phyloP scores from a whole-genome alignment of 805 yeast species.

The Vanderwaltozyma tropicalis region DNA sequence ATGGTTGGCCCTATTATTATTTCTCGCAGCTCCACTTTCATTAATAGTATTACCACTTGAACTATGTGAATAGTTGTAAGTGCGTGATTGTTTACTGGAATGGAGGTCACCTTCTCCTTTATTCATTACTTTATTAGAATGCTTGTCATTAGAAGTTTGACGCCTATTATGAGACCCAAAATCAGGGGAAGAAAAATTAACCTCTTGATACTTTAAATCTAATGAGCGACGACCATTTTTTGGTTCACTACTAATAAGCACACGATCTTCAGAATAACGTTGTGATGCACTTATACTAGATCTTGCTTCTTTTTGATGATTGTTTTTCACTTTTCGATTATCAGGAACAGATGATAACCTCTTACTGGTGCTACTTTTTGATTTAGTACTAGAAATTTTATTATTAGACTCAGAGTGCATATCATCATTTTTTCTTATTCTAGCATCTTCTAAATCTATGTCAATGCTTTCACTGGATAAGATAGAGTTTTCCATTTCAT shows the following conservation, averaged over 20 bases:
- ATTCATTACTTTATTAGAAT: neutral
- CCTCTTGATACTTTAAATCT: slow-evolving; percentile 20
- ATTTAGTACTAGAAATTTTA: neutral
- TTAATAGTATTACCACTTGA: neutral
- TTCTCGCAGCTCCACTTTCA: neutral
- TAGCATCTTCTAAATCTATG: slow-evolving; percentile 14
- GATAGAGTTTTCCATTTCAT: slow-evolving; percentile 2
- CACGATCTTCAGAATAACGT: neutral
- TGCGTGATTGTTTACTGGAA: neutral
- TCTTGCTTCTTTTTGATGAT: neutral
- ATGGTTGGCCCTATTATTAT: slow-evolving; percentile 3
- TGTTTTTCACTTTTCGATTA: neutral
- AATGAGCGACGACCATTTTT: slow-evolving; percentile 9
- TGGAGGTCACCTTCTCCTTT: neutral
- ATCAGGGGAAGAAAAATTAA: slow-evolving; percentile 8
- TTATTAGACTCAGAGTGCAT: neutral
- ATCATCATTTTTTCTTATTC: neutral
- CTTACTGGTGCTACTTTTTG: neutral
- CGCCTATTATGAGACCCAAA: neutral
- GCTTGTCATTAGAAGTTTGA: neutral
- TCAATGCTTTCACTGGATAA: slow-evolving; percentile 25
- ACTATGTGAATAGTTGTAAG: neutral
- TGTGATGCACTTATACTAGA: neutral
- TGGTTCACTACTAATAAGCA: neutral
- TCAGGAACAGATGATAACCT: neutral